A percentile compares a stretch with the other conserved stretches of the same genome.
Evolutionary conservation across 2,329 filamentous ascomycete species (phyloP).

Genomic region (Phyllachora maydis): DNA sequence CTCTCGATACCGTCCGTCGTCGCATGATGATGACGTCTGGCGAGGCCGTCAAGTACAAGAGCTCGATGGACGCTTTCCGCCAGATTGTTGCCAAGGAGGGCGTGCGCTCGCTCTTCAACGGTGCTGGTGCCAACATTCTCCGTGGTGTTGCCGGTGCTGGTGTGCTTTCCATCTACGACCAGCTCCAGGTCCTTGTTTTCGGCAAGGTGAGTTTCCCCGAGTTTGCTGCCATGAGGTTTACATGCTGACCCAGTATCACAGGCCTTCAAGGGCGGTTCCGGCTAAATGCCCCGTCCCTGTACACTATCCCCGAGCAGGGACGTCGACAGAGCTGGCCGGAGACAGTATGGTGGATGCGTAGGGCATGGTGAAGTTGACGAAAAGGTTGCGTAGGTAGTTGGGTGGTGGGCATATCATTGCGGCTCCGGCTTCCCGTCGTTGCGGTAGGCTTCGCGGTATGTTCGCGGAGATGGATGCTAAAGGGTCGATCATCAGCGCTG

Average conservation of each 20-base stretch:
- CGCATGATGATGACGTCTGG: conserved; percentile 99
- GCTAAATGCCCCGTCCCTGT: conserved; percentile 21
- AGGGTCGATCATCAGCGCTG: no score
- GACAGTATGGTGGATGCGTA: conserved; percentile 4
- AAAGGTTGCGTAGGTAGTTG: conserved; percentile 23
- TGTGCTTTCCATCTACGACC: conserved; percentile 99
- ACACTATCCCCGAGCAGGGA: conserved; percentile 12
- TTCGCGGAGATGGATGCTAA: no score
- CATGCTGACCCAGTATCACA: no score
- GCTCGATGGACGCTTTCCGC: conserved; percentile 80
- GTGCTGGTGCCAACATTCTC: conserved; percentile 99
- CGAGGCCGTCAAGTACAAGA: conserved; percentile 99
- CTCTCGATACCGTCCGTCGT: conserved; percentile 99
- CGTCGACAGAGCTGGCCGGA: conserved; percentile 15
- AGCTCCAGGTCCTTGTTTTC: conserved; percentile 98
- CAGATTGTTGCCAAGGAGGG: conserved; percentile 98
- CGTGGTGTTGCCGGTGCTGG: conserved; percentile 99
- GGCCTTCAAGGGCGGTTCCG: conserved; percentile 64
- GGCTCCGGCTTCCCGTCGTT: no score
- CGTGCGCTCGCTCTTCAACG: conserved; percentile 99
- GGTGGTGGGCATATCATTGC: no score
- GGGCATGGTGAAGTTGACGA: conserved; percentile 13
- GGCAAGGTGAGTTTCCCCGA: no score
- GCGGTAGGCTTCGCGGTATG: no score
- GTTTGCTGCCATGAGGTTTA: no score